A percentile compares a stretch with the other conserved stretches of the same genome.
Evolutionary conservation across 768 basidiomycete species (phyloP).

Genomic region (Suillus hirtellus): DNA sequence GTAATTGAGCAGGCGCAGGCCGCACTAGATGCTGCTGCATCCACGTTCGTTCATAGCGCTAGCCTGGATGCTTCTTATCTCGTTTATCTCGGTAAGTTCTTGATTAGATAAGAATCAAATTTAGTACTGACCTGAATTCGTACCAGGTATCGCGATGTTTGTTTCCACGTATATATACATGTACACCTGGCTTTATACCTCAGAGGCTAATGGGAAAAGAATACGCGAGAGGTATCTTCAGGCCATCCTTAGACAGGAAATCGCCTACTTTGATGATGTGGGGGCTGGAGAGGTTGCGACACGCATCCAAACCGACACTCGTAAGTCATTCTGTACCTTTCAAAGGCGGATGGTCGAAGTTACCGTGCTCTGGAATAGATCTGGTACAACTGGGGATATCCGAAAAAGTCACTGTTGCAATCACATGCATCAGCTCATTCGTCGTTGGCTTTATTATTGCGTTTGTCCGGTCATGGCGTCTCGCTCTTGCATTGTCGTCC

Average conservation of each 20-base stretch:
- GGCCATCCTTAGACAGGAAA: constrained; percentile 50
- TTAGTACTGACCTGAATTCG: neutral
- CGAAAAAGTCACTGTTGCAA: constrained; percentile 48
- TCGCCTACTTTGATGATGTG: constrained; percentile 46
- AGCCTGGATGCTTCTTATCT: constrained; percentile 39
- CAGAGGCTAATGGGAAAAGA: constrained; percentile 49
- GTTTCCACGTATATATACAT: constrained; percentile 44
- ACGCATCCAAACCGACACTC: constrained; percentile 38
- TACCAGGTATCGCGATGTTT: constrained; percentile 46
- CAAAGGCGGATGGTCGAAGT: neutral
- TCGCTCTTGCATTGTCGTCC: constrained; percentile 49
- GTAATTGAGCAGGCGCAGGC: constrained; percentile 4
- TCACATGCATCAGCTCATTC: constrained; percentile 43
- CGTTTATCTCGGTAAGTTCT: constrained; percentile 37
- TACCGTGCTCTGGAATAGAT: constrained; percentile 18
- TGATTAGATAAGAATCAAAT: constrained; percentile 12
- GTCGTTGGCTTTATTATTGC: constrained; percentile 48
- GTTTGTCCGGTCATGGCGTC: constrained; percentile 42
- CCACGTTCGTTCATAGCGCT: constrained; percentile 29
- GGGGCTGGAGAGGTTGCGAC: constrained; percentile 62
- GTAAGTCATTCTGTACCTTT: neutral
- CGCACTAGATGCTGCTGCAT: constrained; percentile 15
- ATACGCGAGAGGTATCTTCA: constrained; percentile 51
- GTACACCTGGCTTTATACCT: constrained; percentile 34
- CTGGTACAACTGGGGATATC: constrained; percentile 54